Percentiles rank a stretch among this genome's conserved stretches.
These are phyloP conservation scores for Fusarium sp. DNA, from an alignment of 2,329 filamentous ascomycete genomes.

Conservation along the genomic window DNA sequence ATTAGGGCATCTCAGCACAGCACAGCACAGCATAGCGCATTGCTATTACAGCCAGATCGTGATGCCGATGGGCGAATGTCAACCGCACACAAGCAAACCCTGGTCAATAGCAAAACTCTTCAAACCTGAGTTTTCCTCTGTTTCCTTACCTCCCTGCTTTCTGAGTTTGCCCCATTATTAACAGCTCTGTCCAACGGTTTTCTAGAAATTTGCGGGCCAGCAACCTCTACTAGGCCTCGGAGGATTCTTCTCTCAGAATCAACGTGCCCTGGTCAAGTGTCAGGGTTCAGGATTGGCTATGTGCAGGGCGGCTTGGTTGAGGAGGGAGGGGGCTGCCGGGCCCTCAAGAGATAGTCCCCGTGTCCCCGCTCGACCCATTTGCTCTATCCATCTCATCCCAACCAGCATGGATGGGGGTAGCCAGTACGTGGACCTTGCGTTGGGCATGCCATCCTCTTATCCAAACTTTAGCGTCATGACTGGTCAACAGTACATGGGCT, in stretches of 20 bases:
- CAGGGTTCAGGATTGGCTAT: conserved; percentile 42
- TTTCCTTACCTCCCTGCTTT: conserved; percentile 37
- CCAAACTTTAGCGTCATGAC: conserved; percentile 36
- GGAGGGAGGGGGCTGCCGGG: conserved; percentile 44
- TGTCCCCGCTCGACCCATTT: conserved; percentile 45
- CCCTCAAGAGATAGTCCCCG: conserved; percentile 43
- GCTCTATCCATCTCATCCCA: conserved; percentile 43
- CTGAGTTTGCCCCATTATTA: conserved; percentile 36
- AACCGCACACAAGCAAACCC: conserved; percentile 20
- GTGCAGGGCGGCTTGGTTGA: conserved; percentile 33
- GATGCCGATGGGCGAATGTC: conserved; percentile 14
- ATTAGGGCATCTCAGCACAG: conserved; percentile 11
- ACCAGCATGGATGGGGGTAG: conserved; percentile 37
- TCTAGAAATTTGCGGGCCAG: conserved; percentile 48
- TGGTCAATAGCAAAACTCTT: conserved; percentile 42
- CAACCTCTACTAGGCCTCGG: conserved; percentile 42
- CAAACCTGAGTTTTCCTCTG: conserved; percentile 40
- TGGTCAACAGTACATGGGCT: conserved; percentile 44
- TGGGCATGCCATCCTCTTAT: conserved; percentile 36
- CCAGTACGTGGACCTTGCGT: conserved; percentile 35
- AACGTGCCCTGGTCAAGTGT: conserved; percentile 37
- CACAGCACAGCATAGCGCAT: background rate
- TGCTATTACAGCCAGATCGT: conserved; percentile 12
- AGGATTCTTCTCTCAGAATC: conserved; percentile 46
- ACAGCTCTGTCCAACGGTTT: conserved; percentile 40